These are phyloP conservation scores for Erigeron canadensis DNA, from an alignment of 129 eudicot species.

Conservation along the genomic window DNA sequence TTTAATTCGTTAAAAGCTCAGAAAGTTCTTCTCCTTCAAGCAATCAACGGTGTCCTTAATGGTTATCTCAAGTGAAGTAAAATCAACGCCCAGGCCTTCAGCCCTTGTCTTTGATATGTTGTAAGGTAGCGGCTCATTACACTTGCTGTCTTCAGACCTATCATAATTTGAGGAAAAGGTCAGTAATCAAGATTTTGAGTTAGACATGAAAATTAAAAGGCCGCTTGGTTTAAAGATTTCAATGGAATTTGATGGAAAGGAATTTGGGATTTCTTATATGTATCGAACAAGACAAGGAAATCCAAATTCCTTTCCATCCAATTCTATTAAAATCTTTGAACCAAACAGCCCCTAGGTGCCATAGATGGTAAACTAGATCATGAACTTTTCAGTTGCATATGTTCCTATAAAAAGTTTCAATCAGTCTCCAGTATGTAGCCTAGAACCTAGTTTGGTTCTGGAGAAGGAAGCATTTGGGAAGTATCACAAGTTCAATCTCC, in stretches of 20 bases:
- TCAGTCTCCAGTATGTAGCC: neutral
- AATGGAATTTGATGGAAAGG: no score
- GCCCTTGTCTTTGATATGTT: constrained; percentile 38
- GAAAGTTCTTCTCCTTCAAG: constrained; percentile 36
- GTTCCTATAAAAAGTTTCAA: neutral
- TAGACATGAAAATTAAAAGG: neutral
- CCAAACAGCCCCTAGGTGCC: no score
- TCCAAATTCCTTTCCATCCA: no score
- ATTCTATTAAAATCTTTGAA: no score
- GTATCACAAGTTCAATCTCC: no score
- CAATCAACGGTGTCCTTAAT: constrained; percentile 46
- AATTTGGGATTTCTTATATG: no score
- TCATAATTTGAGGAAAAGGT: neutral
- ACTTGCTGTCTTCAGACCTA: constrained; percentile 34
- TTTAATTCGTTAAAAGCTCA: constrained; percentile 22
- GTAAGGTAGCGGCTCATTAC: constrained; percentile 19
- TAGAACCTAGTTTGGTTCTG: no score
- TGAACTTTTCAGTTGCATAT: neutral
- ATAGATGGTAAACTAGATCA: neutral
- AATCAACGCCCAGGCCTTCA: constrained; percentile 36
- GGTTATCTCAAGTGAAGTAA: constrained; percentile 37
- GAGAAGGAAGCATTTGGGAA: no score
- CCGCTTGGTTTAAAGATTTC: no score
- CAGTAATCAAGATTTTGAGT: constrained; percentile 2
- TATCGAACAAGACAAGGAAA: no score